Conservation (phyloP, 2,329 filamentous ascomycete species). For the Aureobasidium zeae region DNA sequence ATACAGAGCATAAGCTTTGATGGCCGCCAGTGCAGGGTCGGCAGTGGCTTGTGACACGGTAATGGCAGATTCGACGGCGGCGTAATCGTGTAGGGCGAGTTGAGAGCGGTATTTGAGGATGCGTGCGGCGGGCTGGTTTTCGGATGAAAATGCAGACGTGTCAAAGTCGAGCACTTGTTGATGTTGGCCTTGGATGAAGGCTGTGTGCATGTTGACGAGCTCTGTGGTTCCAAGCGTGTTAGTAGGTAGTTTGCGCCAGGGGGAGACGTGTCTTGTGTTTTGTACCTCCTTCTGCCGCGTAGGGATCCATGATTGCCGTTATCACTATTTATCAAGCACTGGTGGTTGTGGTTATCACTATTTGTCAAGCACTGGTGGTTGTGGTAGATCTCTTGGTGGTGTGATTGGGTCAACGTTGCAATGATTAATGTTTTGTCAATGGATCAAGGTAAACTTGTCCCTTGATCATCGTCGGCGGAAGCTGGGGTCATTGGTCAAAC, state of each 20-base stretch:
- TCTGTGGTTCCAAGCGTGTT: constrained; percentile 34
- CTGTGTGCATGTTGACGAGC: constrained; percentile 58
- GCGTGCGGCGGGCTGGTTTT: constrained; percentile 67
- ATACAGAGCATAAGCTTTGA: constrained; percentile 65
- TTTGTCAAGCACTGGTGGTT: not conserved
- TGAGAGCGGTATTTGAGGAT: constrained; percentile 73
- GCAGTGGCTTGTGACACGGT: constrained; percentile 51
- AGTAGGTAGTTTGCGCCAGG: constrained; percentile 3
- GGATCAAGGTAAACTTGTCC: constrained; percentile 7
- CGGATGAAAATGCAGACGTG: constrained; percentile 64
- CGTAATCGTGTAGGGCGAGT: constrained; percentile 70
- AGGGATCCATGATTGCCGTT: constrained; percentile 47
- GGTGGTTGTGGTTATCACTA: no score
- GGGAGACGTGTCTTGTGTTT: constrained; percentile 2
- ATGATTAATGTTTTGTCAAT: not conserved
- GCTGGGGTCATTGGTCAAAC: constrained; percentile 8
- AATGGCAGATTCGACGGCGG: constrained; percentile 60
- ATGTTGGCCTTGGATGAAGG: constrained; percentile 72
- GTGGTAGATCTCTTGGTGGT: not conserved
- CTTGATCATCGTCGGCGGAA: constrained; percentile 12
- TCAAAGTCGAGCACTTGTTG: constrained; percentile 79
- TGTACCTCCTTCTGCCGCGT: constrained; percentile 53
- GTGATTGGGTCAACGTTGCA: no score
- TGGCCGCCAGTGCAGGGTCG: constrained; percentile 62
- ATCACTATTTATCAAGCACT: not conserved